Percentiles rank a stretch among this genome's conserved stretches.
These are phyloP conservation scores for Geotrichum siamense DNA, from an alignment of 1,139 yeast species.

Conservation along the genomic window DNA sequence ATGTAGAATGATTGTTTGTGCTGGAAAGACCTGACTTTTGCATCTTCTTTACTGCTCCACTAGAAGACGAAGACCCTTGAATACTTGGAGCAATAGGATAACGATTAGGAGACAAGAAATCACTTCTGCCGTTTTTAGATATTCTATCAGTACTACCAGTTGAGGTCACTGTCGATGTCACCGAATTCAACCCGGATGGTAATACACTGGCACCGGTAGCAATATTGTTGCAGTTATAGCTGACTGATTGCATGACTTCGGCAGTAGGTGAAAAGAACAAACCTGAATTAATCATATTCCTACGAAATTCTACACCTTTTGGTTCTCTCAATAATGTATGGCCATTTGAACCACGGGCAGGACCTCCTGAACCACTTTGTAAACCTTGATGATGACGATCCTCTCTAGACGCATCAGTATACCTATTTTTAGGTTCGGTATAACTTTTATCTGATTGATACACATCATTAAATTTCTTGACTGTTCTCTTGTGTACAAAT, in stretches of 20 bases:
- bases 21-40: slow-evolving; percentile 18
- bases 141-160: slow-evolving; percentile 16
- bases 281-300: slow-evolving; percentile 20
- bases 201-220: slow-evolving; percentile 24
- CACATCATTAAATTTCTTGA: slow-evolving; percentile 11
- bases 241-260: slow-evolving; percentile 50
- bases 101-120: slow-evolving; percentile 35
- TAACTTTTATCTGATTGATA: slow-evolving; percentile 7
- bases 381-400: slow-evolving; percentile 9
- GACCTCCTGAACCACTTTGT: not conserved
- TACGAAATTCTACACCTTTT: not conserved
- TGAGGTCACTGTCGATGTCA: slow-evolving; percentile 19
- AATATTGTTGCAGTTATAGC: slow-evolving; percentile 20
- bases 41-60: slow-evolving; percentile 12
- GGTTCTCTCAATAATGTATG: not conserved
- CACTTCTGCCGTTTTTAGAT: slow-evolving; percentile 25
- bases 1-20: slow-evolving; percentile 11
- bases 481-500: slow-evolving; percentile 10
- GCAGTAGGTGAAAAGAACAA: slow-evolving; percentile 77
- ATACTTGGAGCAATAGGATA: not conserved
- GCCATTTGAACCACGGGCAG: not conserved
- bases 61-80: slow-evolving; percentile 4
- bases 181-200: slow-evolving; percentile 18
- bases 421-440: slow-evolving; percentile 11
- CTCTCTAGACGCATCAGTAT: slow-evolving; percentile 6